phyloP scores from a whole-genome alignment of 148 eudicot species.

The Salicornia ramosissima region DNA sequence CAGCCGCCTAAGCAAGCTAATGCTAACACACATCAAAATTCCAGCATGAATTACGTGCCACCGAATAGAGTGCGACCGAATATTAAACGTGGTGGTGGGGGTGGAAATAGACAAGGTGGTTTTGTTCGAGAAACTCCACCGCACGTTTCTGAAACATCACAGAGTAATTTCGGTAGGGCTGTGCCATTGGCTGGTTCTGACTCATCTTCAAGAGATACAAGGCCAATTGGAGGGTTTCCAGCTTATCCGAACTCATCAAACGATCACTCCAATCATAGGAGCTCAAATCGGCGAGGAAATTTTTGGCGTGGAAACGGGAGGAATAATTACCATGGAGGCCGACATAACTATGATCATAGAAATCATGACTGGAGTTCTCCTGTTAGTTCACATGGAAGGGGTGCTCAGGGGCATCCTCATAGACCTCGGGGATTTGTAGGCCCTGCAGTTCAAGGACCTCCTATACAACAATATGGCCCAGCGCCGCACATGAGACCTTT shows the following conservation, averaged over 20 bases:
- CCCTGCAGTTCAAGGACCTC: constrained; percentile 32
- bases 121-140: constrained; percentile 27
- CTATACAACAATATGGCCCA: constrained; percentile 25
- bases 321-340: constrained; percentile 32
- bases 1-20: constrained; percentile 30
- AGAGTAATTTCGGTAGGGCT: constrained; percentile 16
- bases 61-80: constrained; percentile 30
- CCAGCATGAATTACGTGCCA: constrained; percentile 21
- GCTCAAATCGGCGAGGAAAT: constrained; percentile 36
- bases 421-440: constrained; percentile 27
- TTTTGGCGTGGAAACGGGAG: constrained; percentile 47
- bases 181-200: constrained; percentile 26
- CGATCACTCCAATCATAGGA: constrained; percentile 34
- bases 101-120: constrained; percentile 29
- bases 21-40: constrained; percentile 32
- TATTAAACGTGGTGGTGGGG: constrained; percentile 37
- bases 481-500: constrained; percentile 29
- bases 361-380: constrained; percentile 21
- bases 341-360: constrained; percentile 36
- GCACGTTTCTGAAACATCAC: constrained; percentile 32
- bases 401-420: constrained; percentile 30
- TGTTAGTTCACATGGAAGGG: constrained; percentile 26
- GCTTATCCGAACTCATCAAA: constrained; percentile 27
- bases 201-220: constrained; percentile 22
- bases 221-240: constrained; percentile 35